Evolutionary conservation across 139 green algal genomes (phyloP), one percentile per base, ranked within the genome.

Genomic region (Closterium sp.): DNA sequence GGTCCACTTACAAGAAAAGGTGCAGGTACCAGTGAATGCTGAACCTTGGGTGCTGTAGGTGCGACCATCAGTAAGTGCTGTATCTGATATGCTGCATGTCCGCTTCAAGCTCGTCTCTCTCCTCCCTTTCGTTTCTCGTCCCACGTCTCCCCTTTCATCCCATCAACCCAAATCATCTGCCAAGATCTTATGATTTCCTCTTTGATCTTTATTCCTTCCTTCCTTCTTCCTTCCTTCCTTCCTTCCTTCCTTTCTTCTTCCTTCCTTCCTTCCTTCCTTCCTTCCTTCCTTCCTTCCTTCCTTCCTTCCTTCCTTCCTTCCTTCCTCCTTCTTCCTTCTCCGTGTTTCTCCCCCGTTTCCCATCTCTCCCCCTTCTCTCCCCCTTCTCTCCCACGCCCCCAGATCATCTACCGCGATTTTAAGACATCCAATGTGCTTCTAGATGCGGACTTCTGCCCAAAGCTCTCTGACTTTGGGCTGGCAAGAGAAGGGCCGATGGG

Each of bases 381-480:
- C 69, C 4, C 28, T 84, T 31, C 69, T 84, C 69, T 84, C 25
- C 4, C 69, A n/a, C 69, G 9, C 30, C 30, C n/a, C 9, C 76
- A 89, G 95, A 86, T 96, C 88, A 86, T 96, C 19, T 96, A 95
- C 85, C 38, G 95, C 21, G 94, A 96, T 84, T 93, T 97, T 83
- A 96, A 96, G 34, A 94, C 95, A 8, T 85, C 86, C 36, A 95
- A 95, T 34, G 30, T 94, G 35, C 94, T 98, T 31, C 87, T 98
- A n/a, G 96, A 98, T 84, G 95, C 93, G 21, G 84, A 91, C 28
- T 97, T 94, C 93, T 90, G 94, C 0, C 90, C 98, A 12, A 98
- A 98, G 90, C 94, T 98, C 6, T 95, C 92, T 38, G 95, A 97
- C 91, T 97, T 97, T 90, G 96, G 96, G 1, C 91, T 97, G 8